phyloP scores from a whole-genome alignment of 768 basidiomycete species.

The Suillus alpinus region DNA sequence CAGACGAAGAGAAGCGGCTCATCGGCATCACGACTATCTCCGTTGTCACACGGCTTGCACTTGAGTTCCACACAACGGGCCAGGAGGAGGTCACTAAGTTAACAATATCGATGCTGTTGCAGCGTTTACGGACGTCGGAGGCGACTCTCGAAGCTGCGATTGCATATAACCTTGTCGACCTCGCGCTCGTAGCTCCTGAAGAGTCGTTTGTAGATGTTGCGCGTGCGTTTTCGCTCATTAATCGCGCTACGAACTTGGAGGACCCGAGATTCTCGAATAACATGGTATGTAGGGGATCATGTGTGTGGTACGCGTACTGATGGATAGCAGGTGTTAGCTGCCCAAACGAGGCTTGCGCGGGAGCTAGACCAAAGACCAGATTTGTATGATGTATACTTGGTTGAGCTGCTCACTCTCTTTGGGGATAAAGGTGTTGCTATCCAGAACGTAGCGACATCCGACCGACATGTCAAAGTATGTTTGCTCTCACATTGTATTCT shows the following conservation, averaged over 20 bases:
- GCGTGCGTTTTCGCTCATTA: conserved; percentile 79
- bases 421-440: conserved; percentile 89
- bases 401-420: conserved; percentile 84
- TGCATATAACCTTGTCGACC: conserved; percentile 86
- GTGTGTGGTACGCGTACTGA: background rate
- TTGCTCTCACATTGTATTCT: background rate
- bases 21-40: conserved; percentile 91
- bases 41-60: conserved; percentile 81
- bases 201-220: conserved; percentile 82
- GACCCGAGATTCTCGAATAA: conserved; percentile 88
- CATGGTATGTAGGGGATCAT: conserved; percentile 51
- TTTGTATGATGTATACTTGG: conserved; percentile 73
- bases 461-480: conserved; percentile 63
- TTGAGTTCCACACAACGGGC: conserved; percentile 60
- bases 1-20: conserved; percentile 81
- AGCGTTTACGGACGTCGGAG: conserved; percentile 81
- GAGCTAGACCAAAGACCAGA: conserved; percentile 74
- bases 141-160: conserved; percentile 89
- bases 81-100: conserved; percentile 86
- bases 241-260: conserved; percentile 82
- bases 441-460: conserved; percentile 72
- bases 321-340: conserved; percentile 68
- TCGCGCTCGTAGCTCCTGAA: conserved; percentile 77
- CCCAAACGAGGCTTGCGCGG: conserved; percentile 85
- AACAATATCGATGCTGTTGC: conserved; percentile 90